phyloP scores from a whole-genome alignment of 306 rosid species.

The Argentina anserina region DNA sequence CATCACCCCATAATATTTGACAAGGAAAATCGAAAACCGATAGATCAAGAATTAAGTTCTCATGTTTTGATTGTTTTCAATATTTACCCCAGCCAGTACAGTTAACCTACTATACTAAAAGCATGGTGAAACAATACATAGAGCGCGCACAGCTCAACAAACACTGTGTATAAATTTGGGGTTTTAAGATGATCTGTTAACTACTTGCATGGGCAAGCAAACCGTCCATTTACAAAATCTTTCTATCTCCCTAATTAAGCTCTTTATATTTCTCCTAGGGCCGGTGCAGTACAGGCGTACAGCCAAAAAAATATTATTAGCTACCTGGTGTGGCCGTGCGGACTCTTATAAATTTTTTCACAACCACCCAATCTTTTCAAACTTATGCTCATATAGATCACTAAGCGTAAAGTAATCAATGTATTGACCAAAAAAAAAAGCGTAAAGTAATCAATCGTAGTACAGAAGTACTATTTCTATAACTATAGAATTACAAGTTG shows the following conservation, averaged over 20 bases:
- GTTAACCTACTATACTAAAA: background rate
- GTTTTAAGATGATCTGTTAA: background rate
- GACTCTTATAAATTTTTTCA: background rate
- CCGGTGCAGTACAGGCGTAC: background rate
- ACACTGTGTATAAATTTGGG: background rate
- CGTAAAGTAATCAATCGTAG: background rate
- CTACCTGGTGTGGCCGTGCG: background rate
- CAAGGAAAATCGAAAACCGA: background rate
- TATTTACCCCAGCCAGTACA: background rate
- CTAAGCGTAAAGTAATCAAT: background rate
- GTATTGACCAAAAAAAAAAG: too few species aligned
- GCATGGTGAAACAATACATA: background rate
- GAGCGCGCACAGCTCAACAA: background rate
- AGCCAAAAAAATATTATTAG: background rate
- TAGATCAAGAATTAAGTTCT: background rate
- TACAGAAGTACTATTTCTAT: background rate
- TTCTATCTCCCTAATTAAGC: background rate
- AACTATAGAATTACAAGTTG: background rate
- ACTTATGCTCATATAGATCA: background rate
- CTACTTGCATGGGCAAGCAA: conserved; percentile 18
- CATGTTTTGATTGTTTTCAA: too few species aligned
- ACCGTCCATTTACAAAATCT: background rate
- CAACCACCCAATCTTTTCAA: conserved; percentile 7
- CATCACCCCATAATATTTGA: background rate
- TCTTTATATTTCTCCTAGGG: background rate